Base-by-base conservation (phyloP, 768 basidiomycete species). In the Amanita polypyramis region DNA sequence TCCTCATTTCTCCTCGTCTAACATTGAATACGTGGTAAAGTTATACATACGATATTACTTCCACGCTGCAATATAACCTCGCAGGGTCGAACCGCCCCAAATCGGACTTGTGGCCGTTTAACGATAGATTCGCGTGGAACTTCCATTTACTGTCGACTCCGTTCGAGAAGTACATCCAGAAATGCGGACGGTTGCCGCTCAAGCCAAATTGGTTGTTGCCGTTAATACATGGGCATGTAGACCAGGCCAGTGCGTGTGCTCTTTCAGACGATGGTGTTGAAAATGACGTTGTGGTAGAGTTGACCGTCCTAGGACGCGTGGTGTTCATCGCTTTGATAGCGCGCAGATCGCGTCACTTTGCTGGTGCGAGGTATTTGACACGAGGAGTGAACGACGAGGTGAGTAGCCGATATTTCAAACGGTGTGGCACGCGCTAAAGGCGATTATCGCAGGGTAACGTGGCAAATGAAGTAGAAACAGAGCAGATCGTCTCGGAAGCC, bases 391-490 rank as follows among this genome's bases (percentile, higher is more conserved):
- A 96, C 55, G 87, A 92, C 53, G 80, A 95, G 72, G 93, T 91
- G 40, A 21, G 64, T 50, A 19, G 3, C 11, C 11, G 14, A 37
- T 2, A 12, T n/a, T 23, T 32, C 14, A 34, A 35, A 25, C 17
- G 11, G 20, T 2, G 10, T 3, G 3, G 6, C 43, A 2, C 7
- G 5, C 7, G 7, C 50, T 27, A 14, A 27, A 50, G 19, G 23
- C 25, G 17, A 33, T 19, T 9, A 7, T 30, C 15, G n/a, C 52
- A 96, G 92, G 96, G 96, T 2, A 91, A 94, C 60, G 95, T 98
- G 8, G 95, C 95, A 2, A 99, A 99, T 59, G 96, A 98, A 63
- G 96, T 99, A 1, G 96, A 99, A 65, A 96, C 93, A 0, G 96
- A 99, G 61, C 96, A 99, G 58, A 95, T 99, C 43, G 90, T 95